A percentile compares a stretch with the other conserved stretches of the same genome.
phyloP scores from a whole-genome alignment of 768 basidiomycete genomes.

The Phanerodontia chrysosporium region DNA sequence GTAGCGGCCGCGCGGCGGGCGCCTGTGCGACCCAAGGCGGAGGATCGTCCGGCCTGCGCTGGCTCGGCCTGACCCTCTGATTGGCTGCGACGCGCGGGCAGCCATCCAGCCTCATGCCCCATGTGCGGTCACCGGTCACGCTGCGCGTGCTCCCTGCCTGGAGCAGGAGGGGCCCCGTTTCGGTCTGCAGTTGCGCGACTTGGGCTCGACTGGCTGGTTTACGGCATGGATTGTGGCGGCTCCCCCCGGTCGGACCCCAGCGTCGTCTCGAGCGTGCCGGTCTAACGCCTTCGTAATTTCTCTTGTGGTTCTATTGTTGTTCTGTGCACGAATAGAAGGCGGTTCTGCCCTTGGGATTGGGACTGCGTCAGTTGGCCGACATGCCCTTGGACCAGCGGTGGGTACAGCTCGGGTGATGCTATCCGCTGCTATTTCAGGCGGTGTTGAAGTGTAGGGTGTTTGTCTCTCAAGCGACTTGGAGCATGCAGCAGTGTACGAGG shows the following conservation, averaged over 20 bases:
- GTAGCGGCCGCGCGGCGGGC: slow-evolving; percentile 1
- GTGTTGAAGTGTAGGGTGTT: too few species aligned
- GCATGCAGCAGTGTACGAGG: too few species aligned
- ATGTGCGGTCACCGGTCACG: background rate
- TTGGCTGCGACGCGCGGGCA: background rate
- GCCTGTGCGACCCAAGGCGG: background rate
- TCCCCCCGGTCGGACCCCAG: background rate
- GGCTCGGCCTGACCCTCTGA: background rate
- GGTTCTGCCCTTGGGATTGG: background rate
- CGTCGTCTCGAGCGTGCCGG: background rate
- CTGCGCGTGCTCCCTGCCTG: background rate
- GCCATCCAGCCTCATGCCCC: background rate
- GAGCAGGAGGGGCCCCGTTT: too few species aligned
- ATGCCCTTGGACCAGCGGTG: background rate
- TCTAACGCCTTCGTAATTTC: background rate
- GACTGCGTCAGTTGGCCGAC: background rate
- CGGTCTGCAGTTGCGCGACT: too few species aligned
- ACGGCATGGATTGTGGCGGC: background rate
- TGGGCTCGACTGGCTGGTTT: too few species aligned
- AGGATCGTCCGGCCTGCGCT: background rate
- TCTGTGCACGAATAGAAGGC: background rate
- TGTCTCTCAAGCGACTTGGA: too few species aligned
- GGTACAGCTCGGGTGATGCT: too few species aligned
- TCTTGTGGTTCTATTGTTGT: too few species aligned
- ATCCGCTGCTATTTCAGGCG: too few species aligned